Evolutionary conservation across 495 filamentous ascomycete genomes (phyloP).

Genomic region (Penicillium coprophilum): DNA sequence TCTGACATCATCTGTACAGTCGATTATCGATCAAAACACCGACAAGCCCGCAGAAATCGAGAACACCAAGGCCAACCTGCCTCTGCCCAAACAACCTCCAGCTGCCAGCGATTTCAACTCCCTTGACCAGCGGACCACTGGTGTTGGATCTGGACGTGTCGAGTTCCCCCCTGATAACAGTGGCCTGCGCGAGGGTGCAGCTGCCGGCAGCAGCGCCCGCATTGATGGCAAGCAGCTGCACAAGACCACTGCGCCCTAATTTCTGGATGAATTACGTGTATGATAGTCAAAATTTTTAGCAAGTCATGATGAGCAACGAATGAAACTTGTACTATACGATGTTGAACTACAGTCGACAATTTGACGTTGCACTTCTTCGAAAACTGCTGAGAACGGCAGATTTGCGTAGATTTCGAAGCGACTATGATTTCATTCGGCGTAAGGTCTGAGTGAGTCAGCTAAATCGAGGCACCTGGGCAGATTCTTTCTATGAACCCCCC

Average conservation of each 20-base stretch:
- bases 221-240: no score
- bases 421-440: no score
- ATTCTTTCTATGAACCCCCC: no score
- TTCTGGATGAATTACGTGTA: constrained; percentile 21
- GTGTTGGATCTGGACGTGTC: constrained; percentile 62
- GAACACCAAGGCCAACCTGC: constrained; percentile 66
- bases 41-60: constrained; percentile 65
- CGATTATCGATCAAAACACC: constrained; percentile 46
- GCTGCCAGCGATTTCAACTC: constrained; percentile 71
- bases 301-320: constrained; percentile 16
- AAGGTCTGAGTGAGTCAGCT: no score
- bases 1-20: constrained; percentile 31
- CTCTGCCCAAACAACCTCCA: constrained; percentile 75
- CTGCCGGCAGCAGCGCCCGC: constrained; percentile 54
- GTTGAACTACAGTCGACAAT: no score
- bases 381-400: no score
- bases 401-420: no score
- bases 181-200: constrained; percentile 63
- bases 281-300: constrained; percentile 14
- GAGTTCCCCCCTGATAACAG: constrained; percentile 49
- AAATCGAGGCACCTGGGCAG: no score
- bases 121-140: constrained; percentile 62
- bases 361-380: no score
- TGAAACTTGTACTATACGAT: neutral
- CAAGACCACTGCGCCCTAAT: no score